Evolutionary conservation across 176 grass and related monocot species (phyloP).

Genomic region (Ananas comosus): DNA sequence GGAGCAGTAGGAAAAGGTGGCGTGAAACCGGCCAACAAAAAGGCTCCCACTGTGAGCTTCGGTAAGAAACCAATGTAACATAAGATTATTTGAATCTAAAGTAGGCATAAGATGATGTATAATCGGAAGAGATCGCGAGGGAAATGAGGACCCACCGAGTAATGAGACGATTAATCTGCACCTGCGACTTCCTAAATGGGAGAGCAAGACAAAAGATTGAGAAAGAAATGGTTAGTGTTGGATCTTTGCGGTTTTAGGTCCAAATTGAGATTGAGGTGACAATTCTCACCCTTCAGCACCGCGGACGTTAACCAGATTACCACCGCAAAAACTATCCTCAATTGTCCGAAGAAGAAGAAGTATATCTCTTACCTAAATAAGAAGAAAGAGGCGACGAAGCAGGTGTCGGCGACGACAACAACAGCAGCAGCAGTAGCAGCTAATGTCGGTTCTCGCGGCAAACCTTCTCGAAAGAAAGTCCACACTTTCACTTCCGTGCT

Average conservation of each 20-base stretch:
- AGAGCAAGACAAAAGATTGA: slow-evolving; percentile 5
- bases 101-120: not conserved
- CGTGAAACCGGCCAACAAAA: slow-evolving; percentile 28
- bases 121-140: not conserved
- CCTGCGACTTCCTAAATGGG: slow-evolving; percentile 35
- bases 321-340: no score
- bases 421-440: not conserved
- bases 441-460: slow-evolving; percentile 26
- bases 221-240: not conserved
- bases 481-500: slow-evolving; percentile 71
- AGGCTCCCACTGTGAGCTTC: slow-evolving; percentile 34
- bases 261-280: not conserved
- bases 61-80: slow-evolving; percentile 8
- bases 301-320: slow-evolving; percentile 40
- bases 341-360: no score
- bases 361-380: no score
- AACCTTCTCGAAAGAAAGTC: slow-evolving; percentile 53
- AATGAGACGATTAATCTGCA: slow-evolving; percentile 22
- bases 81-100: not conserved
- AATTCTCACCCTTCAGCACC: slow-evolving; percentile 29
- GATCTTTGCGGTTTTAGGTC: not conserved
- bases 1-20: slow-evolving; percentile 23
- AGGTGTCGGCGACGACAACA: not conserved
- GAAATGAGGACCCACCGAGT: slow-evolving; percentile 20
- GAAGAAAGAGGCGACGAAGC: slow-evolving; percentile 21